phyloP scores from a whole-genome alignment of 768 basidiomycete genomes.

The Baorangia bicolor region DNA sequence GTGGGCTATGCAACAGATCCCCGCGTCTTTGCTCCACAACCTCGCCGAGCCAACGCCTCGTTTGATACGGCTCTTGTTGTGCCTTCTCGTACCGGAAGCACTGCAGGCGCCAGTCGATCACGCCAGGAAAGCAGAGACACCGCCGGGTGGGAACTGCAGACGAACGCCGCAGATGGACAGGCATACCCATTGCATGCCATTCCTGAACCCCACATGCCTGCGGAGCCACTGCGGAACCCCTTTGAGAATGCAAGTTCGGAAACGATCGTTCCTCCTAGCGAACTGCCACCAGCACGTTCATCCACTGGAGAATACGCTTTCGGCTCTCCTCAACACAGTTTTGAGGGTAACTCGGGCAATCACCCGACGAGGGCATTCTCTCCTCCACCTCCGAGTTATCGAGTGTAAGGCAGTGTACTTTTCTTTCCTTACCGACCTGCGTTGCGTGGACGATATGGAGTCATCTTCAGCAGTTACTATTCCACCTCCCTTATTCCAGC shows the following conservation, averaged over 20 bases:
- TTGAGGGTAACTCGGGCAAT: slow-evolving; percentile 8
- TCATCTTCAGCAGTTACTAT: background rate
- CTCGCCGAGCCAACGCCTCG: slow-evolving; percentile 30
- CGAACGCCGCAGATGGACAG: slow-evolving; percentile 27
- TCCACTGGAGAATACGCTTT: slow-evolving; percentile 25
- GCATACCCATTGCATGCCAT: slow-evolving; percentile 24
- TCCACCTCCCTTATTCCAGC: background rate
- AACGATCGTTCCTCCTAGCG: slow-evolving; percentile 15
- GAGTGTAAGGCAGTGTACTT: background rate
- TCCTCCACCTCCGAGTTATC: slow-evolving; percentile 26
- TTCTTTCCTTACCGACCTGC: background rate
- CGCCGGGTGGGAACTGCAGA: slow-evolving; percentile 31
- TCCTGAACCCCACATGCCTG: slow-evolving; percentile 5
- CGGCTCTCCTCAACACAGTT: slow-evolving; percentile 25
- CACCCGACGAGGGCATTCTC: slow-evolving; percentile 2
- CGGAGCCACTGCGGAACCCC: slow-evolving; percentile 23
- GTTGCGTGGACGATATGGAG: background rate
- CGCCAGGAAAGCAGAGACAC: slow-evolving; percentile 33
- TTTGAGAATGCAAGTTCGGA: slow-evolving; percentile 24
- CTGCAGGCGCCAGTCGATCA: slow-evolving; percentile 2
- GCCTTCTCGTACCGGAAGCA: slow-evolving; percentile 14
- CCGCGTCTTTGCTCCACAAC: slow-evolving; percentile 51
- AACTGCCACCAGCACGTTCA: slow-evolving; percentile 7
- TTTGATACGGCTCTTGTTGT: slow-evolving; percentile 15
- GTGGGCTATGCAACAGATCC: slow-evolving; percentile 47